Evolutionary conservation across 169 alveolate genomes (phyloP), one percentile per base, ranked within the genome.

Genomic region (Plasmodium gonderi): DNA sequence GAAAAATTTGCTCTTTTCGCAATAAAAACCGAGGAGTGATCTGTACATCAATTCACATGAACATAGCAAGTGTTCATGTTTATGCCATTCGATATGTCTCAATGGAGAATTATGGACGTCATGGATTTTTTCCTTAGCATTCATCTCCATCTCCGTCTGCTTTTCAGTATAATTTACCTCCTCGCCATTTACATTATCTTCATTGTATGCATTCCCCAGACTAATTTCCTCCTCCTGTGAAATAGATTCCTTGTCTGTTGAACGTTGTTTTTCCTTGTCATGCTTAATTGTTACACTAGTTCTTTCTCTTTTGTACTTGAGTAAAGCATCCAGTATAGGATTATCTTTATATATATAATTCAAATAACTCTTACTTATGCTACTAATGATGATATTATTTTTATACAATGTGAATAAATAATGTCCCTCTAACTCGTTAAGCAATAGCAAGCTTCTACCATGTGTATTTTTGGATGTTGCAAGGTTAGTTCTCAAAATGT

Each of bases 1-100:
- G 11, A 85, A 64, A 54, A n/a, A 51, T 33, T 85, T 54, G 47
- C 47, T 75, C 44, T 85, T 75, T 54, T 85, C 89, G 44, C 92
- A 85, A 54, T 85, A 85, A 49, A 85, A 85, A 2, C 92, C 92
- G 42, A 85, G 92, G 26, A 85, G 79, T 17, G 92, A 85, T 85
- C 92, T 85, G 49, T 85, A 85, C 92, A 85, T 85, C 49, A 85
- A 64, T 77, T 85, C 92, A 47, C 92, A 85, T 17, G 92, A 85
- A 51, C 80, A 72, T 23, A 72, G 64, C 29, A 85, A 77, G 47
- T 85, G 92, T 0, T 85, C 67, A 31, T 85, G 87, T 65, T 49
- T 75, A 49, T 85, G 49, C 92, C 92, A 85, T 38, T 85, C 92
- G 29, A 85, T 75, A 64, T 85, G 92, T 60, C 49, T 72, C 64